Evolutionary conservation across 2,329 filamentous ascomycete genomes (phyloP), one percentile per base, ranked within the genome.

Genomic region (Eutypa lata): DNA sequence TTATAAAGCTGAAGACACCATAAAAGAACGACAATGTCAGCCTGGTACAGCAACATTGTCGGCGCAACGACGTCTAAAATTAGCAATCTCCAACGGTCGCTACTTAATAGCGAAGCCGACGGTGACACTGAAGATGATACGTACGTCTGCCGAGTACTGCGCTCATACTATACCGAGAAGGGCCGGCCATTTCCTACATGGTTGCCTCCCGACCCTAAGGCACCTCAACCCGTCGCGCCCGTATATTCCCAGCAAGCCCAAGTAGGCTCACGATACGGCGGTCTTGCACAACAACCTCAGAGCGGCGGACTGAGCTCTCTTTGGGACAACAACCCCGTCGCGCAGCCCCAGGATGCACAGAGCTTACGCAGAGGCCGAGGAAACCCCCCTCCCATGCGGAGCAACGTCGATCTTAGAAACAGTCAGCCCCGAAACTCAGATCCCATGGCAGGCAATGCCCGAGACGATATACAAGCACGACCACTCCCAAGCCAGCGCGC

Each of bases 101-200:
- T 92, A 58, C 83, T 89, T 51, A 74, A 80, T 59, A 76, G 78
- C 68, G 85, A 88, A 60, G 76, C 79, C 61, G 86, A 88, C 70
- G 86, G 87, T 71, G 86, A 89, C 67, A 87, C 84, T 57, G 82
- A 95, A 73, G 92, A 97, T 75, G 91, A 96, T 75, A 95, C 91
- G 2, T 91, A 97, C 76, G 89, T 97, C 65, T 95, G 90, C 73
- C 90, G 94, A 64, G 91, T 96, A 35, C 84, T 99, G 24, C 89
- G 94, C 64, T 88, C 86, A 63, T 96, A 97, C 80, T 97, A 99
- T 78, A 83, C 79, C 49, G 92, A 97, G 71, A 94, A 95, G 67
- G 89, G 88, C 61, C 86, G 87, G 21, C 79, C 85, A 2, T 89
- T 92, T 57, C 94, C 94, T 1, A 74, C 78, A 61, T 97, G 94